Conservation (phyloP, 192 early-diverging fungal species). For the Rhizophagus prolifer region DNA sequence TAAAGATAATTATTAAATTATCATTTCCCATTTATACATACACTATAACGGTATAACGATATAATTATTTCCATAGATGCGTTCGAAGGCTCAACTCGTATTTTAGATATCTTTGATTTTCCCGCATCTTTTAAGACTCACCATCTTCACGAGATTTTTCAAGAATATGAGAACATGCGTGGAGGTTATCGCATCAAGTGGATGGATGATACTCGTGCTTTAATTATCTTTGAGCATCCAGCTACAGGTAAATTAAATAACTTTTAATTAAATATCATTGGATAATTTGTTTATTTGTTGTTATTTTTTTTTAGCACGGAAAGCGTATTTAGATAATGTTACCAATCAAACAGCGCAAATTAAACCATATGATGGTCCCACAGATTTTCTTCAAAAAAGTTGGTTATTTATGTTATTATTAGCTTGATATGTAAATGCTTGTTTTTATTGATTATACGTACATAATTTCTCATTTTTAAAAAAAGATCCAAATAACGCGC, state of each 20-base stretch:
- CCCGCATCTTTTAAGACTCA: conserved; percentile 66
- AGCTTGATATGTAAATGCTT: background rate
- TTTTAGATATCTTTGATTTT: conserved; percentile 61
- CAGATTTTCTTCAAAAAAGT: conserved; percentile 37
- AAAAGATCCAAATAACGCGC: conserved; percentile 35
- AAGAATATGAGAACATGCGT: conserved; percentile 55
- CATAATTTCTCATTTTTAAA: background rate
- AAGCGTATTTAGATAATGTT: conserved; percentile 58
- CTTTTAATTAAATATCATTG: background rate
- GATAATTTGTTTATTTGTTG: background rate
- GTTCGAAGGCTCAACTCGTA: conserved; percentile 42
- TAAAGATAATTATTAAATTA: background rate
- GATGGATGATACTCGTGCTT: conserved; percentile 67
- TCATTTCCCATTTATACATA: background rate
- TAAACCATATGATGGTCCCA: conserved; percentile 61
- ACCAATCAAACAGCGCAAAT: conserved; percentile 53
- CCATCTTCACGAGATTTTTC: conserved; percentile 68
- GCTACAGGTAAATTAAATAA: conserved; percentile 50
- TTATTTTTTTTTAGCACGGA: conserved; percentile 39
- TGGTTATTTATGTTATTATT: conserved; percentile 1
- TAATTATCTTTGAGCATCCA: conserved; percentile 68
- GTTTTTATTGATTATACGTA: too few species aligned
- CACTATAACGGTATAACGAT: background rate
- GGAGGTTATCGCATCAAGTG: conserved; percentile 74
- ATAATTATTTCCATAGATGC: conserved; percentile 15